A percentile compares a stretch with the other conserved stretches of the same genome.
phyloP scores from a whole-genome alignment of 305 asterid genomes.

The Andrographis paniculata region DNA sequence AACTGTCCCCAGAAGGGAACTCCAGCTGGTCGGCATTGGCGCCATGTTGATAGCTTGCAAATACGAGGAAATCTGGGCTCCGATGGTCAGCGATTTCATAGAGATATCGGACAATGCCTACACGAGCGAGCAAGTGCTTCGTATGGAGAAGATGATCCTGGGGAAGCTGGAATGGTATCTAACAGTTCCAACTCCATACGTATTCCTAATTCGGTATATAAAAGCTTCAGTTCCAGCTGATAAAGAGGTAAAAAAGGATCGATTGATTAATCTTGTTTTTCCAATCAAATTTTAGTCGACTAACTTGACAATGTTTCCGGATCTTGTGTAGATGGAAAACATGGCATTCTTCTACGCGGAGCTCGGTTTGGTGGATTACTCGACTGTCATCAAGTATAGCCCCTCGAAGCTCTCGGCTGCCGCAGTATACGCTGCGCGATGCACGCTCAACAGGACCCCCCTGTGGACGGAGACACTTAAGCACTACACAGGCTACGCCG shows the following conservation, averaged over 20 bases:
- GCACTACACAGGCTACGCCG: slow-evolving; percentile 56
- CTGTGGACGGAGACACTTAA: slow-evolving; percentile 53
- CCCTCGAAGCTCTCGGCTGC: slow-evolving; percentile 70
- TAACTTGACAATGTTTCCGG: not conserved
- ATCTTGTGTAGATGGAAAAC: slow-evolving; percentile 42
- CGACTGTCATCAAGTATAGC: slow-evolving; percentile 27
- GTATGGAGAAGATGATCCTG: slow-evolving; percentile 65
- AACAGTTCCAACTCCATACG: slow-evolving; percentile 78
- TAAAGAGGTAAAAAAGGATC: slow-evolving; percentile 28
- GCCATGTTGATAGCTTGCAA: slow-evolving; percentile 82
- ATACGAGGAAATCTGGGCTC: slow-evolving; percentile 87
- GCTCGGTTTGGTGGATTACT: slow-evolving; percentile 54
- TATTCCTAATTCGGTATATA: slow-evolving; percentile 52
- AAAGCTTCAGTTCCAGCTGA: slow-evolving; percentile 59
- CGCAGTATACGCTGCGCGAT: slow-evolving; percentile 66
- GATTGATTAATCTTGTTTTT: not conserved
- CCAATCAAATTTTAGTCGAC: not conserved
- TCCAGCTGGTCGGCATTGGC: slow-evolving; percentile 73
- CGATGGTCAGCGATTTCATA: slow-evolving; percentile 62
- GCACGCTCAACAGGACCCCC: slow-evolving; percentile 49
- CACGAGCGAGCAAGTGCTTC: slow-evolving; percentile 45
- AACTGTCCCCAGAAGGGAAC: slow-evolving; percentile 50
- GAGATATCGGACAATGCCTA: slow-evolving; percentile 66
- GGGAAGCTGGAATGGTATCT: slow-evolving; percentile 67
- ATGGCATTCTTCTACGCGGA: slow-evolving; percentile 59